Conservation (phyloP, 2,329 filamentous ascomycete species). For the Alternaria gaisen region DNA sequence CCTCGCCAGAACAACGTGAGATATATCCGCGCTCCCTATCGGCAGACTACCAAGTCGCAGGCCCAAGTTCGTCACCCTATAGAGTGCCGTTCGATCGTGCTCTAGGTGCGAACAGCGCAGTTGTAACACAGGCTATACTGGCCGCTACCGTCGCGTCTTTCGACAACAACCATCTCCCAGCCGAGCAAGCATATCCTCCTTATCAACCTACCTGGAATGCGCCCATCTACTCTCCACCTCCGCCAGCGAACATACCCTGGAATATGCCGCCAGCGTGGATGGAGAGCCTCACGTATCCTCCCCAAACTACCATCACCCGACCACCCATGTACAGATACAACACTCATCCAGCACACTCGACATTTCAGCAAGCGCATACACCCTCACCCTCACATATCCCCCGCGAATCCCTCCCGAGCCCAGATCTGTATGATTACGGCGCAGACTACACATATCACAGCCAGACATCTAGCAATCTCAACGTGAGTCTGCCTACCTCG, state of each 20-base stretch:
- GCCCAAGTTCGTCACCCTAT: constrained; percentile 16
- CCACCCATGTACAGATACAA: constrained; percentile 25
- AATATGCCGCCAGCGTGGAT: constrained; percentile 32
- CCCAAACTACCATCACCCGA: constrained; percentile 13
- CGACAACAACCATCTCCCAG: constrained; percentile 18
- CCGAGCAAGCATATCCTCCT: constrained; percentile 22
- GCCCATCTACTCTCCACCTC: constrained; percentile 24
- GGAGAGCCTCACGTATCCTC: constrained; percentile 19
- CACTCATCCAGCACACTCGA: constrained; percentile 17
- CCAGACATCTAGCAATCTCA: constrained; percentile 20
- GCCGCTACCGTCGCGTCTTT: constrained; percentile 21
- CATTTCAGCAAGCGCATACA: constrained; percentile 21
- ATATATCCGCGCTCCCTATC: constrained; percentile 28
- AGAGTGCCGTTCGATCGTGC: constrained; percentile 20
- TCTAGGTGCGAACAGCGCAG: constrained; percentile 19
- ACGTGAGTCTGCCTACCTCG: constrained; percentile 30
- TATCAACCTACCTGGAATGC: constrained; percentile 28
- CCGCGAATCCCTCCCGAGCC: constrained; percentile 14
- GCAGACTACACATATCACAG: constrained; percentile 17
- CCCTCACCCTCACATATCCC: constrained; percentile 18
- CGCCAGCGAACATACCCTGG: constrained; percentile 29
- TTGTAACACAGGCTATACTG: constrained; percentile 18
- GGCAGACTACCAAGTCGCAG: constrained; percentile 22
- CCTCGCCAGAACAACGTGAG: constrained; percentile 24
- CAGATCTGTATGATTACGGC: constrained; percentile 25